Evolutionary conservation across 2,329 filamentous ascomycete genomes (phyloP).

Genomic region (Colletotrichum cordylinicola): DNA sequence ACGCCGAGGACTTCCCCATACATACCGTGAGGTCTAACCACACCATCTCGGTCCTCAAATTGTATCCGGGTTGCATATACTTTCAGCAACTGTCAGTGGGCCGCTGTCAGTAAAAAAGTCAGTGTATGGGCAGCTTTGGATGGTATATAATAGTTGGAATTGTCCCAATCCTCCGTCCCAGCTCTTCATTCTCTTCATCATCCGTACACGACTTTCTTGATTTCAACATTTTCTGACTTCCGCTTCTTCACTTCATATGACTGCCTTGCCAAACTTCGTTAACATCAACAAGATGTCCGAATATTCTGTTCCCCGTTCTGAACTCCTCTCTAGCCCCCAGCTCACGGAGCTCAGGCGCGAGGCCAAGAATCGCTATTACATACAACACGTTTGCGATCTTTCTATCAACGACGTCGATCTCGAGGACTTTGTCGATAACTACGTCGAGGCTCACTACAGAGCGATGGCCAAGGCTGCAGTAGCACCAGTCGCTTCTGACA

Average conservation of each 20-base stretch:
- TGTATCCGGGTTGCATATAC: not conserved
- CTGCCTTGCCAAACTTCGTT: not conserved
- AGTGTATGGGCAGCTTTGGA: not conserved
- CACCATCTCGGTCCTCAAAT: not conserved
- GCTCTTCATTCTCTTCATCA: not conserved
- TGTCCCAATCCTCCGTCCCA: not conserved
- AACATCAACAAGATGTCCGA: not conserved
- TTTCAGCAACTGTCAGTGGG: not conserved
- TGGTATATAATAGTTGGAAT: not conserved
- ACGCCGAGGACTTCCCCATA: not conserved
- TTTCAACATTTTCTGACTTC: not conserved
- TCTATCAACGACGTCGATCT: not conserved
- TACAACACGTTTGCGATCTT: not conserved
- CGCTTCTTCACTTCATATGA: not conserved
- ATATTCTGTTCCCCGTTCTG: not conserved
- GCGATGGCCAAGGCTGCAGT: not conserved
- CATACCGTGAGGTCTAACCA: not conserved
- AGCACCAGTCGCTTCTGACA: not conserved
- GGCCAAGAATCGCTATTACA: not conserved
- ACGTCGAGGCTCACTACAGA: constrained; percentile 2
- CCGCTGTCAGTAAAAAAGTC: not conserved
- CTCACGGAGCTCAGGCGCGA: not conserved
- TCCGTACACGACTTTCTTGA: not conserved
- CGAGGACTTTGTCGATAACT: constrained; percentile 6
- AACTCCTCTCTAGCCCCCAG: not conserved